Percentiles rank a stretch among this genome's conserved stretches.
These are phyloP conservation scores for Aureobasidium melanogenum DNA, from an alignment of 2,329 filamentous ascomycete genomes.

Conservation along the genomic window DNA sequence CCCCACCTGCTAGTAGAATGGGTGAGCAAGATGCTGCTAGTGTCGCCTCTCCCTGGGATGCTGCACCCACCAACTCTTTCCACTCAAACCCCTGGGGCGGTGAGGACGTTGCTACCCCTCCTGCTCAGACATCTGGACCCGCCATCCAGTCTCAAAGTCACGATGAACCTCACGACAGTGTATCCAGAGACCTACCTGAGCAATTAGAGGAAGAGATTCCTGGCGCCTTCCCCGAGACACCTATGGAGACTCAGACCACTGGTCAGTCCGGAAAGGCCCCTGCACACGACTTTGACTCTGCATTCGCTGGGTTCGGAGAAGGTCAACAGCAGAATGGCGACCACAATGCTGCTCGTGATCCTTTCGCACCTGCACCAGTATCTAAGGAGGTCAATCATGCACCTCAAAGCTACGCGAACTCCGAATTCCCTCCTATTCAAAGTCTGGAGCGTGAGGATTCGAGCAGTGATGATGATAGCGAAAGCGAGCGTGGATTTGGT, in stretches of 20 bases:
- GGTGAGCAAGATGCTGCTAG: conserved; percentile 11
- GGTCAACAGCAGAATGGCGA: conserved; percentile 18
- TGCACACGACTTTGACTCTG: conserved; percentile 66
- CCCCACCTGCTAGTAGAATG: conserved; percentile 25
- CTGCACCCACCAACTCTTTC: background rate
- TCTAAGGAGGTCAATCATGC: conserved; percentile 16
- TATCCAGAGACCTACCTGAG: conserved; percentile 30
- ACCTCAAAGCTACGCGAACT: conserved; percentile 19
- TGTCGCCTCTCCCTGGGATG: conserved; percentile 9
- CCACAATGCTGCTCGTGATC: conserved; percentile 16
- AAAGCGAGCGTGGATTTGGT: conserved; percentile 69
- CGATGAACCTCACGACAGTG: background rate
- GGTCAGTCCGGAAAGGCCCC: background rate
- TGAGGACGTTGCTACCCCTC: conserved; percentile 4
- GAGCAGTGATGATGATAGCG: conserved; percentile 60
- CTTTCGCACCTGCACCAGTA: conserved; percentile 33
- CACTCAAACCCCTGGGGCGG: background rate
- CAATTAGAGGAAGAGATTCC: conserved; percentile 35
- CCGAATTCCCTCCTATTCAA: conserved; percentile 88
- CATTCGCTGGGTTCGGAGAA: conserved; percentile 64
- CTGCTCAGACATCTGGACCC: conserved; percentile 64
- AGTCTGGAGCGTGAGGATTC: conserved; percentile 75
- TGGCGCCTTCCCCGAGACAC: conserved; percentile 41
- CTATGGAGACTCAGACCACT: conserved; percentile 23
- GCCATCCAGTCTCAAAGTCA: conserved; percentile 37